A percentile compares a stretch with the other conserved stretches of the same genome.
Conservation (phyloP, 1,139 yeast genomes). For the Yamadazyma spencermartinsiae region DNA sequence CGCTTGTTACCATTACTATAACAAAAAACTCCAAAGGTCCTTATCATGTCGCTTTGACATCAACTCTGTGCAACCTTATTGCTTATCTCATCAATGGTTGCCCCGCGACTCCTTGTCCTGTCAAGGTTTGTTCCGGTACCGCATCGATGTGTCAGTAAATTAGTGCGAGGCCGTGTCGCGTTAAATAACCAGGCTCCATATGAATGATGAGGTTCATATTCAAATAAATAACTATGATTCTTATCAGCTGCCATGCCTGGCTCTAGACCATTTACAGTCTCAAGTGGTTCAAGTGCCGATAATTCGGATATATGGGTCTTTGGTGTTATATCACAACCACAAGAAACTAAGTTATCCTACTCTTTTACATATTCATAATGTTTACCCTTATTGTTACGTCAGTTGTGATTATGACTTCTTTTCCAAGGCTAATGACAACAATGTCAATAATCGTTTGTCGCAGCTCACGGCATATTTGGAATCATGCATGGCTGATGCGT, state of each 20-base stretch:
- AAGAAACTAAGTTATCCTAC: slow-evolving; percentile 21
- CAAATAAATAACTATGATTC: slow-evolving; percentile 64
- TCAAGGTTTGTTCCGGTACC: no score
- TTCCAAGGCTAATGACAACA: slow-evolving; percentile 6
- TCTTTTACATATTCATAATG: slow-evolving; percentile 75
- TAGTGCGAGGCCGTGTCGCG: no score
- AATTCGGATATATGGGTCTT: slow-evolving; percentile 67
- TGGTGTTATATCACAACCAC: slow-evolving; percentile 36
- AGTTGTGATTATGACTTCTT: slow-evolving; percentile 35
- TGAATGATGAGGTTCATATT: slow-evolving; percentile 19
- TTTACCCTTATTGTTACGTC: slow-evolving; percentile 76
- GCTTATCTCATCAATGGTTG: no score
- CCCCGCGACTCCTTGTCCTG: no score
- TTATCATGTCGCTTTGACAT: no score
- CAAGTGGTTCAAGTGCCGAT: slow-evolving; percentile 63
- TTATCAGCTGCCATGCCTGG: slow-evolving; percentile 49
- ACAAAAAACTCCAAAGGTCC: no score
- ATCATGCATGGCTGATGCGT: slow-evolving; percentile 18
- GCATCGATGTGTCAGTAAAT: no score
- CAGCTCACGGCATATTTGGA: slow-evolving; percentile 22
- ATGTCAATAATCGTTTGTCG: slow-evolving; percentile 5
- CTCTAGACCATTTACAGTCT: slow-evolving; percentile 32
- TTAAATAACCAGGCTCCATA: background rate
- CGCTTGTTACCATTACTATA: no score
- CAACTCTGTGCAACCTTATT: no score